These are phyloP conservation scores for Colletotrichum cereale DNA, from an alignment of 2,329 filamentous ascomycete species.

Conservation along the genomic window DNA sequence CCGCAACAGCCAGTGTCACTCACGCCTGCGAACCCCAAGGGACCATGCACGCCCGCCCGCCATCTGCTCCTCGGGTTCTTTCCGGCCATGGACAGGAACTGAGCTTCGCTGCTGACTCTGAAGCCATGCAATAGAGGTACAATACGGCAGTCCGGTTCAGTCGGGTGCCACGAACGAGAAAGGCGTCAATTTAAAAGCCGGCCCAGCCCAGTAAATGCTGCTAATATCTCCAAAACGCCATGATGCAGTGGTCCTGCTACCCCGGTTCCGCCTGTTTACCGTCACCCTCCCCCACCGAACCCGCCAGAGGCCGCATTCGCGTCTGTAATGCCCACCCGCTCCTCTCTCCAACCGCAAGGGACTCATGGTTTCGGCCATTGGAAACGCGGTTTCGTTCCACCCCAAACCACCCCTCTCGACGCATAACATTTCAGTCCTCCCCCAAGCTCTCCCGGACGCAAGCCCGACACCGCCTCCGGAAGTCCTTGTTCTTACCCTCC, in stretches of 20 bases:
- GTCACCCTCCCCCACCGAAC: not conserved
- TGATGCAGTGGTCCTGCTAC: slow-evolving; percentile 7
- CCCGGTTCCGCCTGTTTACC: not conserved
- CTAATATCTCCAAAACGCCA: slow-evolving; percentile 17
- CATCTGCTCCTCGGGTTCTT: too few species aligned
- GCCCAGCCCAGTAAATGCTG: slow-evolving; percentile 17
- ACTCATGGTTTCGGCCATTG: not conserved
- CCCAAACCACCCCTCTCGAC: not conserved
- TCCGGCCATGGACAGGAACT: too few species aligned
- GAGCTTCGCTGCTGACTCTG: too few species aligned
- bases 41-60: too few species aligned
- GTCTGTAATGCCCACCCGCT: too few species aligned
- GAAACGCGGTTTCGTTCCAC: not conserved
- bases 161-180: not conserved
- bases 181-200: slow-evolving; percentile 25
- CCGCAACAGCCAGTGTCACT: too few species aligned
- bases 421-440: slow-evolving; percentile 65
- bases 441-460: slow-evolving; percentile 87
- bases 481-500: slow-evolving; percentile 73
- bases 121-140: not conserved
- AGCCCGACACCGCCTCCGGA: slow-evolving; percentile 80
- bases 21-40: too few species aligned
- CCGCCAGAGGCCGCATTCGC: not conserved
- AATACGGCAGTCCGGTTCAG: not conserved
- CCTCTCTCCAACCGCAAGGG: not conserved